Conservation (phyloP, 2,329 filamentous ascomycete species). For the Colletotrichum graminicola region DNA sequence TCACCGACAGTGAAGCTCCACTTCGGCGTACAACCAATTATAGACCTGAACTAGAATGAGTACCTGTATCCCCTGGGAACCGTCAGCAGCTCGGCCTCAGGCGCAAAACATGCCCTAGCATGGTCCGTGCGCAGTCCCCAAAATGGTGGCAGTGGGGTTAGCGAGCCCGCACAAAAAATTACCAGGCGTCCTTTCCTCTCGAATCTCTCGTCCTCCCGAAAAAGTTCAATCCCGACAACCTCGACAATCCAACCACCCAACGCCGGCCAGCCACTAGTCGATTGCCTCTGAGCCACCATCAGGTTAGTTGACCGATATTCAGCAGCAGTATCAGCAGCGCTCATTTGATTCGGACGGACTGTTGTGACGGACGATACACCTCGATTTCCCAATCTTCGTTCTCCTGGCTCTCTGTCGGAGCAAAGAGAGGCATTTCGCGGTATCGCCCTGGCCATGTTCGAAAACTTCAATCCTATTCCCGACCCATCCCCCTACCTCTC, state of each 20-base stretch:
- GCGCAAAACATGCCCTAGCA: slow-evolving; percentile 32
- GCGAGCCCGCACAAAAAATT: slow-evolving; percentile 42
- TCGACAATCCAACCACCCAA: slow-evolving; percentile 40
- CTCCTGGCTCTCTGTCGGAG: slow-evolving; percentile 12
- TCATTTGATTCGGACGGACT: background rate
- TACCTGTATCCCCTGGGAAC: no score
- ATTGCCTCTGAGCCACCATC: slow-evolving; percentile 41
- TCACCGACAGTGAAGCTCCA: background rate
- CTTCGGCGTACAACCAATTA: background rate
- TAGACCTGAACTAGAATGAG: background rate
- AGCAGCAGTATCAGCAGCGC: slow-evolving; percentile 3
- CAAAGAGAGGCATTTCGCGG: slow-evolving; percentile 31
- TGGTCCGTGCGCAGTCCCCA: slow-evolving; percentile 30
- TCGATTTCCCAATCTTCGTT: slow-evolving; percentile 20
- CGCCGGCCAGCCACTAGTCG: slow-evolving; percentile 37
- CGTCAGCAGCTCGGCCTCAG: background rate
- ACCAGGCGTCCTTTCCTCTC: slow-evolving; percentile 6
- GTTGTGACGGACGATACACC: slow-evolving; percentile 9
- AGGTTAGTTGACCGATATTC: slow-evolving; percentile 36
- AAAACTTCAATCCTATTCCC: background rate
- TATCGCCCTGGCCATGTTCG: slow-evolving; percentile 25
- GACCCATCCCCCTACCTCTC: background rate
- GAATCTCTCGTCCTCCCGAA: slow-evolving; percentile 11
- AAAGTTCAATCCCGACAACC: slow-evolving; percentile 40
- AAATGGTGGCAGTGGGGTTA: slow-evolving; percentile 31